Evolutionary conservation across 176 grass and related monocot genomes (phyloP).

Genomic region (Oryza meyeriana): DNA sequence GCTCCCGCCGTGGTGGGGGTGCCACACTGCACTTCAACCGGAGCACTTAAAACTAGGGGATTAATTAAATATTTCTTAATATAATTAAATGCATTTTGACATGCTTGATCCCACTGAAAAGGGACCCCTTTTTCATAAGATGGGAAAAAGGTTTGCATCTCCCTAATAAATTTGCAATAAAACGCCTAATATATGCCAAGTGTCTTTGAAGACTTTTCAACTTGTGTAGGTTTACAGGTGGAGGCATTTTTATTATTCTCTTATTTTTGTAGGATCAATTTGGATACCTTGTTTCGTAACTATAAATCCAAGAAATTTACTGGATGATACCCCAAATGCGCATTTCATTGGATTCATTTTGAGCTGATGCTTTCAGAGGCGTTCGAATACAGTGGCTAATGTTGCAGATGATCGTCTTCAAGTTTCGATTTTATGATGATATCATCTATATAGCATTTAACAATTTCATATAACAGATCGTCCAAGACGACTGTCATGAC

Average conservation of each 20-base stretch:
- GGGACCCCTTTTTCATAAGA: not conserved
- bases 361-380: not conserved
- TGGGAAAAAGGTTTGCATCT: not conserved
- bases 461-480: not conserved
- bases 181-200: not conserved
- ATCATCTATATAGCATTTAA: constrained; percentile 3
- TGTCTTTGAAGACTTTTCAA: not conserved
- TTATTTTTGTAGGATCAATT: not conserved
- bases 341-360: not conserved
- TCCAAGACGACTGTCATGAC: not conserved
- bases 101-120: constrained; percentile 4
- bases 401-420: not conserved
- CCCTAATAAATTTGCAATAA: not conserved
- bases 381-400: not conserved
- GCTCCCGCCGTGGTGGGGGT: fast-evolving
- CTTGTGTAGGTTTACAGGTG: not conserved
- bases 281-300: not conserved
- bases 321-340: not conserved
- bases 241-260: not conserved
- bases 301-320: not conserved
- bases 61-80: not conserved
- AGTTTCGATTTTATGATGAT: not conserved
- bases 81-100: not conserved
- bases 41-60: not conserved
- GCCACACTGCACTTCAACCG: too few relatives aligned